Evolutionary conservation across 2,329 filamentous ascomycete species (phyloP).

Genomic region (Zalaria obscura): DNA sequence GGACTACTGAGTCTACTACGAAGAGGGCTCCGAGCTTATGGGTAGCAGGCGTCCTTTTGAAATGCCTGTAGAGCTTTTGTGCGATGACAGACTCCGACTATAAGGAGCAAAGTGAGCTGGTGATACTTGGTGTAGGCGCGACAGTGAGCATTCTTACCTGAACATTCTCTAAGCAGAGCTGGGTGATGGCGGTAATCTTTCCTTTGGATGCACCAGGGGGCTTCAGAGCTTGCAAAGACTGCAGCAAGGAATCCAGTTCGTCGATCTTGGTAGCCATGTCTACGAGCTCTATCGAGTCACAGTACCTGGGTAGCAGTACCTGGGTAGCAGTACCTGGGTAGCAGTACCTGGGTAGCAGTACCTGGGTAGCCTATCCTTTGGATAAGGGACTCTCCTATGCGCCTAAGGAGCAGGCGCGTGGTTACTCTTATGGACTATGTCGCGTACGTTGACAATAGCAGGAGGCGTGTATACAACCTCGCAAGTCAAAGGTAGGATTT

Average conservation of each 20-base stretch:
- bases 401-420: no score
- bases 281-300: constrained; percentile 5
- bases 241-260: constrained; percentile 79
- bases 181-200: constrained; percentile 77
- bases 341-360: no score
- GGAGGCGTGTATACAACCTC: no score
- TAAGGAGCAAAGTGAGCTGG: constrained; percentile 6
- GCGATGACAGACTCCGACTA: constrained; percentile 90
- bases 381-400: no score
- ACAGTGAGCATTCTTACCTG: constrained; percentile 46
- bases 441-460: no score
- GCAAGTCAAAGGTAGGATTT: no score
- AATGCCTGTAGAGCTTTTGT: constrained; percentile 92
- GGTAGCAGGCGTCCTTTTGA: constrained; percentile 85
- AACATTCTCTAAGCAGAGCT: constrained; percentile 76
- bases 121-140: neutral
- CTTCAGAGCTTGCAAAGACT: constrained; percentile 83
- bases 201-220: constrained; percentile 88
- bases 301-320: constrained; percentile 2
- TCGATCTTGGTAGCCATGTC: constrained; percentile 40
- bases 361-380: no score
- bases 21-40: constrained; percentile 99
- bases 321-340: no score
- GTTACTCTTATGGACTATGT: no score
- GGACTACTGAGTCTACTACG: constrained; percentile 99